Conservation (phyloP, 2,329 filamentous ascomycete genomes). For the Leptosphaerulina australis region DNA sequence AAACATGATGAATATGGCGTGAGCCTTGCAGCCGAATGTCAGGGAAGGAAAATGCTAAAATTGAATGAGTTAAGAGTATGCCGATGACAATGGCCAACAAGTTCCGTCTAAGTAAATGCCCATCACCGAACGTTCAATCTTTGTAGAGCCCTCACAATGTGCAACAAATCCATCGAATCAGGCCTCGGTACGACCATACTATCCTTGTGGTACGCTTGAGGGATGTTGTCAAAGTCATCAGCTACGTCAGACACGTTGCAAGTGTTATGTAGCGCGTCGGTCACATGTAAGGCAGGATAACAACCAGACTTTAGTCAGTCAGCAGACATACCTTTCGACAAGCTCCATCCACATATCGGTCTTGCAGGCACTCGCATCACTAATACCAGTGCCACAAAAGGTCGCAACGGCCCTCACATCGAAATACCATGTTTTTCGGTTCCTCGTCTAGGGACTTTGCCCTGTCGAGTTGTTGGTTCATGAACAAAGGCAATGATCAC, state of each 20-base stretch:
- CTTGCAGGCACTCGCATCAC: neutral
- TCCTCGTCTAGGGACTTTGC: neutral
- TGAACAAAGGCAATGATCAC: neutral
- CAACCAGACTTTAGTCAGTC: neutral
- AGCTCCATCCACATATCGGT: too few relatives aligned
- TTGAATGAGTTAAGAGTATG: neutral
- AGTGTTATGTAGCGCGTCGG: neutral
- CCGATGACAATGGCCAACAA: neutral
- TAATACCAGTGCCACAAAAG: neutral
- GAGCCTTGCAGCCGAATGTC: neutral
- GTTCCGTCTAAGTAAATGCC: neutral
- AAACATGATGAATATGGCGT: neutral
- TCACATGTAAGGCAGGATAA: neutral
- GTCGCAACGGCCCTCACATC: neutral
- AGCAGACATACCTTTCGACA: neutral
- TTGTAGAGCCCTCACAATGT: neutral
- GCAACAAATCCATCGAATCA: neutral
- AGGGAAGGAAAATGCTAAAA: neutral
- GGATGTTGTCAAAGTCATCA: neutral
- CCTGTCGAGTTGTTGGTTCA: neutral
- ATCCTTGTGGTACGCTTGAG: neutral
- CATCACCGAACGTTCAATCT: neutral
- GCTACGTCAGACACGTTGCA: neutral
- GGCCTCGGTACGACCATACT: neutral
- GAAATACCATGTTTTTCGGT: neutral